These are phyloP conservation scores for Nemania abortiva DNA, from an alignment of 2,329 filamentous ascomycete genomes.

Conservation along the genomic window DNA sequence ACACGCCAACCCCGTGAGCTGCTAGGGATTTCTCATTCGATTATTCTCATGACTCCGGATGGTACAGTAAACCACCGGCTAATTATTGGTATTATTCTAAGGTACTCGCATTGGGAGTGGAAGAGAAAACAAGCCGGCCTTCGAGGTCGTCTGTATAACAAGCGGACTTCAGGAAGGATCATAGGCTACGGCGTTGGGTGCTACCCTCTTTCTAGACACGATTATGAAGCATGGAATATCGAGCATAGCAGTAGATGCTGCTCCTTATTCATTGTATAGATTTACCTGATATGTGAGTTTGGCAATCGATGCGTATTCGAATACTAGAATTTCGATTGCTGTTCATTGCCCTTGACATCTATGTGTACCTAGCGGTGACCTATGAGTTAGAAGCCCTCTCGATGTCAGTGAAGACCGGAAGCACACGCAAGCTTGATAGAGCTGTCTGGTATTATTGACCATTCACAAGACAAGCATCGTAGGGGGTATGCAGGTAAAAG, in stretches of 20 bases:
- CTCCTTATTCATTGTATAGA: slow-evolving; percentile 46
- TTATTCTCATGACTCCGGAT: slow-evolving; percentile 24
- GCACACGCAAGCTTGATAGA: background rate
- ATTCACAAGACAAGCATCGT: too few species aligned
- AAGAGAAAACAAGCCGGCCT: slow-evolving; percentile 29
- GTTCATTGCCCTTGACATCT: background rate
- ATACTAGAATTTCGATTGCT: slow-evolving; percentile 17
- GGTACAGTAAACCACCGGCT: slow-evolving; percentile 18
- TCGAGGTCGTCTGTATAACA: slow-evolving; percentile 46
- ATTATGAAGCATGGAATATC: slow-evolving; percentile 46
- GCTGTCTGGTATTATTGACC: background rate
- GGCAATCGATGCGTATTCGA: slow-evolving; percentile 20
- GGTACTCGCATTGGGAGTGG: slow-evolving; percentile 31
- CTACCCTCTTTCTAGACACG: slow-evolving; percentile 43
- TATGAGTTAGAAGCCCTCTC: background rate
- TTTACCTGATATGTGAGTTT: slow-evolving; percentile 29
- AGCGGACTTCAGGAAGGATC: slow-evolving; percentile 45
- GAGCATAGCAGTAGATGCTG: slow-evolving; percentile 41
- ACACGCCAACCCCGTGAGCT: slow-evolving; percentile 10
- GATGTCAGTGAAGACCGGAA: background rate
- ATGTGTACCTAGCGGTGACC: background rate
- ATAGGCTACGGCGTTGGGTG: slow-evolving; percentile 47
- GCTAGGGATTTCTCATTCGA: slow-evolving; percentile 20
- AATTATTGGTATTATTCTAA: slow-evolving; percentile 30
- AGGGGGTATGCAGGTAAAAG: too few species aligned